These are phyloP conservation scores for Aethionema arabicum DNA, from an alignment of 345 rosid genomes.

Conservation along the genomic window DNA sequence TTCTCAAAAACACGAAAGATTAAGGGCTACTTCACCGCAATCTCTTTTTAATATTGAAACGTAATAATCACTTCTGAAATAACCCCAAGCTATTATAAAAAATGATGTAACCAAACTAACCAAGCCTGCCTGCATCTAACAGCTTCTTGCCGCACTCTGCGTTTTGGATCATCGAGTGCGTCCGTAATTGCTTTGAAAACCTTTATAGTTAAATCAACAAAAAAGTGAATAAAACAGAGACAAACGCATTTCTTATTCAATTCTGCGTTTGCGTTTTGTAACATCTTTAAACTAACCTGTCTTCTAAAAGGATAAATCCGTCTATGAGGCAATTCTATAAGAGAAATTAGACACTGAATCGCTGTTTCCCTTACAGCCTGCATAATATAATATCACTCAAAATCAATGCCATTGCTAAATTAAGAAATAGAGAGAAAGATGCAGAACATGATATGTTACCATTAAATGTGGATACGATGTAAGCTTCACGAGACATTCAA, in stretches of 20 bases:
- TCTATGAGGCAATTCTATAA: slow-evolving; percentile 63
- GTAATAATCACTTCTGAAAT: no score
- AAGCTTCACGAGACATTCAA: slow-evolving; percentile 55
- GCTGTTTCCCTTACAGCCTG: slow-evolving; percentile 90
- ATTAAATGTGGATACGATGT: slow-evolving; percentile 59
- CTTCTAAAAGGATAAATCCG: slow-evolving; percentile 73
- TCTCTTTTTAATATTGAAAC: no score
- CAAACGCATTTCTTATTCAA: slow-evolving; percentile 15
- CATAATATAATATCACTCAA: background rate
- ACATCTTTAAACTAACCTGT: slow-evolving; percentile 48
- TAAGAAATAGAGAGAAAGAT: background rate
- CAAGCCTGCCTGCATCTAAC: slow-evolving; percentile 78
- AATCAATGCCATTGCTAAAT: background rate
- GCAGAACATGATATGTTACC: slow-evolving; percentile 42
- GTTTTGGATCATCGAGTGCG: slow-evolving; percentile 82
- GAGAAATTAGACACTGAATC: slow-evolving; percentile 73
- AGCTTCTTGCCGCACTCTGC: slow-evolving; percentile 82
- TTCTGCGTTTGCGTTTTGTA: background rate
- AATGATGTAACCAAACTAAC: slow-evolving; percentile 44
- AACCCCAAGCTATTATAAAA: no score
- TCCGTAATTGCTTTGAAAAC: slow-evolving; percentile 56
- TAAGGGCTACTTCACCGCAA: no score
- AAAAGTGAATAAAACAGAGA: no score
- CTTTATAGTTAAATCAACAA: slow-evolving; percentile 29
- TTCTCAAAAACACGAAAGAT: no score